Conservation (phyloP, 2,329 filamentous ascomycete genomes). For the Raffaelea arxii region DNA sequence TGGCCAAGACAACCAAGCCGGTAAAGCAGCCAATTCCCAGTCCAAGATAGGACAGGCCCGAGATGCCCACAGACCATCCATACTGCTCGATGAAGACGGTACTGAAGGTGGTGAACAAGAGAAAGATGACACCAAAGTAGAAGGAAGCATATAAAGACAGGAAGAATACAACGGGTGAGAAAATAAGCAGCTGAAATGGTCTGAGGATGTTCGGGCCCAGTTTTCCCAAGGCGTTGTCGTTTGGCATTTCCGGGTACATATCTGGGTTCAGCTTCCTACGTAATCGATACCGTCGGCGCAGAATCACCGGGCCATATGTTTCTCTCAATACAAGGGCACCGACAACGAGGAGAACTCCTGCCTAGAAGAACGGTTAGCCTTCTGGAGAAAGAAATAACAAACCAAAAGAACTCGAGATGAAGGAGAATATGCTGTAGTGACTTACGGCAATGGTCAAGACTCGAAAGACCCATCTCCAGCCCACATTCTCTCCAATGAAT, state of each 20-base stretch:
- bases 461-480: constrained; percentile 41
- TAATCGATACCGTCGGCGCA: constrained; percentile 22
- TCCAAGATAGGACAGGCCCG: constrained; percentile 43
- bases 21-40: constrained; percentile 35
- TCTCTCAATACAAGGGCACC: constrained; percentile 2
- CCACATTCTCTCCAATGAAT: constrained; percentile 26
- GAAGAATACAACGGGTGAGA: constrained; percentile 39
- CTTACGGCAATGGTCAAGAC: constrained; percentile 22
- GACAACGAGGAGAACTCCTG: neutral
- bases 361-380: no score
- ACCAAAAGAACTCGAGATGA: neutral
- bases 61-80: constrained; percentile 32
- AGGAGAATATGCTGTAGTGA: no score
- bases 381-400: no score
- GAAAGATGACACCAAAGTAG: constrained; percentile 46
- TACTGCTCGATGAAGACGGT: constrained; percentile 40
- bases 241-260: neutral
- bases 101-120: constrained; percentile 44
- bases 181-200: constrained; percentile 42
- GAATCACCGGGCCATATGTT: constrained; percentile 13
- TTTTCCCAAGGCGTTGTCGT: constrained; percentile 16
- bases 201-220: constrained; percentile 28
- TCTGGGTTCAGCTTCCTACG: constrained; percentile 24
- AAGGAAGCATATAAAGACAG: constrained; percentile 43
- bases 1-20: constrained; percentile 32